Percentiles rank a stretch among this genome's conserved stretches.
Evolutionary conservation across 176 grass and related monocot species (phyloP).

Genomic region (Juncus effusus): DNA sequence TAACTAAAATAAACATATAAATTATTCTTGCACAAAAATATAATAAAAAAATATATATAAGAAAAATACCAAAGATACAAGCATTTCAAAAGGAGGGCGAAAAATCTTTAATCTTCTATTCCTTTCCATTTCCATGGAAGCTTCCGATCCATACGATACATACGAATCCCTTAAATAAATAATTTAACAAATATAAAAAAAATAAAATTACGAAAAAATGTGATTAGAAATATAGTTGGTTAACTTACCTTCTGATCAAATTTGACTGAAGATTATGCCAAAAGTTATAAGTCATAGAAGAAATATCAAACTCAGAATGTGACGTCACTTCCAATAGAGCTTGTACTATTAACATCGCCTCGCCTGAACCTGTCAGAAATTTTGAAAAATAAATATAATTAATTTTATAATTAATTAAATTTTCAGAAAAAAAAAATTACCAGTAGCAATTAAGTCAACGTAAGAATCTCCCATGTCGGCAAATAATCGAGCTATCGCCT

Average conservation of each 20-base stretch:
- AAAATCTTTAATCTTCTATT: constrained; percentile 87
- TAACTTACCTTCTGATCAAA: constrained; percentile 62
- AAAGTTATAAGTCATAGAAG: constrained; percentile 99
- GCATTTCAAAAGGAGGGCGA: constrained; percentile 63
- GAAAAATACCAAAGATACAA: constrained; percentile 63
- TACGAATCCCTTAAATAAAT: constrained; percentile 64
- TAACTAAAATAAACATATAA: constrained; percentile 19
- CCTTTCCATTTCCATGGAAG: constrained; percentile 65
- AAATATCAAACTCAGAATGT: constrained; percentile 91
- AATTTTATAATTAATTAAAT: constrained; percentile 19
- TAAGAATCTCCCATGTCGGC: constrained; percentile 99
- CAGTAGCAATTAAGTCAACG: constrained; percentile 93
- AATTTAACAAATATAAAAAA: constrained; percentile 21
- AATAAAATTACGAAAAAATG: constrained; percentile 17
- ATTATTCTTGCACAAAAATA: constrained; percentile 1
- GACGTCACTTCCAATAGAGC: constrained; percentile 90
- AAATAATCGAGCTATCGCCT: constrained; percentile 96
- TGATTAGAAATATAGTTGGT: constrained; percentile 1
- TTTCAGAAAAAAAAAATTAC: constrained; percentile 29
- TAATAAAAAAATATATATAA: neutral
- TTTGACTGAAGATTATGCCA: constrained; percentile 81
- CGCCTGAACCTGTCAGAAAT: constrained; percentile 67
- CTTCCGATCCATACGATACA: constrained; percentile 60
- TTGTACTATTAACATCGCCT: constrained; percentile 89
- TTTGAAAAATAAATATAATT: constrained; percentile 28